A percentile compares a stretch with the other conserved stretches of the same genome.
phyloP scores from a whole-genome alignment of 148 eudicot genomes.

The Persicaria tinctoria region DNA sequence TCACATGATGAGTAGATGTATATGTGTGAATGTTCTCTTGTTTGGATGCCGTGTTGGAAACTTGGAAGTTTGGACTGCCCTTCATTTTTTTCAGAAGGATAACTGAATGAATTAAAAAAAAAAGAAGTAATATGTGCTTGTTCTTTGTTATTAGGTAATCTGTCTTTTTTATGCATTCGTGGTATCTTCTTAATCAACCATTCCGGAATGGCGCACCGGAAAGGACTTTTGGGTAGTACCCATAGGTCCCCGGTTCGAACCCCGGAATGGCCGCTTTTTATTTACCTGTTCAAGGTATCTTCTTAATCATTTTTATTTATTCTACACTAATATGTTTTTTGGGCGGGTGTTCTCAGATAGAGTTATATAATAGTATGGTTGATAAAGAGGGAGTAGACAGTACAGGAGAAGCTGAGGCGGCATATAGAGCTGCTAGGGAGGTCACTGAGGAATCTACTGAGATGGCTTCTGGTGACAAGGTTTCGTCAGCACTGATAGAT shows the following conservation, averaged over 20 bases:
- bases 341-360: constrained; percentile 31
- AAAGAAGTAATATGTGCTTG: neutral
- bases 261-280: too few species aligned
- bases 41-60: neutral
- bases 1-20: neutral
- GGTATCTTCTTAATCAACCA: neutral
- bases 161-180: neutral
- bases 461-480: constrained; percentile 28
- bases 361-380: constrained; percentile 61
- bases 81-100: neutral
- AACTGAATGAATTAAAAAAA: neutral
- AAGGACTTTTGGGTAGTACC: too few species aligned
- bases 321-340: constrained; percentile 12
- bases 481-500: constrained; percentile 63
- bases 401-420: constrained; percentile 49
- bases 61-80: neutral
- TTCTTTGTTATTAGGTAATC: neutral
- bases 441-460: constrained; percentile 36
- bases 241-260: too few species aligned
- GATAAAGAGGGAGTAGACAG: constrained; percentile 50
- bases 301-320: neutral
- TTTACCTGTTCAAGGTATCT: neutral
- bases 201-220: too few species aligned
- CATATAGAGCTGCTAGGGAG: constrained; percentile 63
- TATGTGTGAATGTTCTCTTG: neutral